A percentile compares a stretch with the other conserved stretches of the same genome.
Conservation (phyloP, 805 yeast species). For the Starmerella stigmatis region DNA sequence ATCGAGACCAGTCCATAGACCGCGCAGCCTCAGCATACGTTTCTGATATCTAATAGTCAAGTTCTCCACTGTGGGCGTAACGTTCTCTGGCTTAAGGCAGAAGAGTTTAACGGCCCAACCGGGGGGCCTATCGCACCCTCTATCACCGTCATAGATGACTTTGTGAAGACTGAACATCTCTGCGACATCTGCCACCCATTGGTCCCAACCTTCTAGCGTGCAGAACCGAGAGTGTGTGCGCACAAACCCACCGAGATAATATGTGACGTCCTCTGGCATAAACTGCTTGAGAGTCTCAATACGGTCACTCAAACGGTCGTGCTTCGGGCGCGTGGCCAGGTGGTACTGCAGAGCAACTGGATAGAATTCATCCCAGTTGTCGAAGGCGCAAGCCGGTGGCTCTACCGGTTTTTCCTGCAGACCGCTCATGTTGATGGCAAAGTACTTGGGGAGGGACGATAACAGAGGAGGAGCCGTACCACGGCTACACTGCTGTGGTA, state of each 20-base stretch:
- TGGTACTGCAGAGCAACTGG: not conserved
- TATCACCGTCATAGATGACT: not conserved
- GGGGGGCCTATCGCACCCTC: no score
- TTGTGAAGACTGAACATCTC: not conserved
- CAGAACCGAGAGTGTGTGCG: not conserved
- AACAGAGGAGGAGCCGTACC: no score
- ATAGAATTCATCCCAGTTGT: not conserved
- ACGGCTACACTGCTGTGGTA: no score
- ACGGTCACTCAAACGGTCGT: not conserved
- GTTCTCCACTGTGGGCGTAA: not conserved
- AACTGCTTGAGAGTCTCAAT: not conserved
- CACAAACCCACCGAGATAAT: not conserved
- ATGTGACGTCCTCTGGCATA: not conserved
- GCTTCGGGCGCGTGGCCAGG: not conserved
- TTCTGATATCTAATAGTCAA: not conserved
- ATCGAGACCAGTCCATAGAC: not conserved
- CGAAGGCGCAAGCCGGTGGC: no score
- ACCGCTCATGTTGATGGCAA: no score
- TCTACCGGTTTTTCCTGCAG: no score
- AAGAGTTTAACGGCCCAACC: no score
- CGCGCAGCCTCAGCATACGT: not conserved
- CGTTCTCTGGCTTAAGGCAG: not conserved
- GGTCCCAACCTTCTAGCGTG: not conserved
- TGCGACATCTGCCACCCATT: not conserved
- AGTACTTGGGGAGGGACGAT: not conserved